Base-by-base conservation (phyloP, 208 protist genomes). In the Zelonia costaricensis region DNA sequence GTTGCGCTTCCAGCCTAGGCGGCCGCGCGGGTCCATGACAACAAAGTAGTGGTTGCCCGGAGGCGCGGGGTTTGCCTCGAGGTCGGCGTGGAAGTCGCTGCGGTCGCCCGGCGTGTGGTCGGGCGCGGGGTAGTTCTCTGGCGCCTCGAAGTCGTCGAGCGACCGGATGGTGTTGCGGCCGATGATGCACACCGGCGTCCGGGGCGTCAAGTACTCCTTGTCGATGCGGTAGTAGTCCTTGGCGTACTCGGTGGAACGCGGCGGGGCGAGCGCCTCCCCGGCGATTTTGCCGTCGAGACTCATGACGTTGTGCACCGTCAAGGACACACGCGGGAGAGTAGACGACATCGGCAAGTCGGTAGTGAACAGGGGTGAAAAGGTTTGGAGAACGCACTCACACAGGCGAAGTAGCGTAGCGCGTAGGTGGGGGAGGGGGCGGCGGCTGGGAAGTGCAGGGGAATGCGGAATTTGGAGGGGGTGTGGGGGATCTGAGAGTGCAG, bases 11-110 rank as follows among this genome's bases (percentile, higher is more conserved):
- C 59, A 75, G 10, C 47, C 53, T 15, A 57, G 66, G 0, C 44
- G 39, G 7, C 69, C 69, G 45, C 53, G 58, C 25, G 69, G 43
- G 60, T 75, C 69, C 6, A 75, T 35, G 18, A 68, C 45, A 30
- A 53, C 33, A 23, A 63, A 55, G 28, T 52, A 69, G 49, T 64
- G 69, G 45, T 49, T 60, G 20, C 48, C 69, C 16, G 59, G 36
- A 4, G 53, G 35, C n/a, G 44, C 35, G 6, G 31, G 51, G 36
- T 45, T 45, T 22, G 51, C 25, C 31, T 49, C 38, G 9, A 70
- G 23, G 23, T 62, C 63, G 5, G 62, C 62, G 54, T 52, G 39
- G 42, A 54, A 63, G 55, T 69, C 64, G 18, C 39, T 59, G 54
- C 64, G 54, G 10, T 62, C 51, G 20, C 52, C 39, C 7, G 33